phyloP scores from a whole-genome alignment of 2,329 filamentous ascomycete genomes.

The Daldinia eschscholtzii region DNA sequence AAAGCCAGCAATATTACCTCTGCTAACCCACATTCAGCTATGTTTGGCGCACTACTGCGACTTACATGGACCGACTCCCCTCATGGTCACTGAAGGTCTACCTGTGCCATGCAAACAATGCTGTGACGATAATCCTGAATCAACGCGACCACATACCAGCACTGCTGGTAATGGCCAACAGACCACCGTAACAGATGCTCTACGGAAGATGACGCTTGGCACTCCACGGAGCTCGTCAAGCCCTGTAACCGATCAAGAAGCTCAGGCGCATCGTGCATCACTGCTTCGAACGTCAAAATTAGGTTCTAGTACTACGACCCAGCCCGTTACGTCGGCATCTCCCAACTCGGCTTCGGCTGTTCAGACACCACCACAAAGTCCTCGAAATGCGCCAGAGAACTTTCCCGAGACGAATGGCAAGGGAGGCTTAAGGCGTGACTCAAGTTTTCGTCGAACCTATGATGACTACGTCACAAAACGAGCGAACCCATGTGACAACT shows the following conservation, averaged over 20 bases:
- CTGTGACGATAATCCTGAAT: constrained; percentile 60
- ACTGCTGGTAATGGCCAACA: constrained; percentile 54
- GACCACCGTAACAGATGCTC: constrained; percentile 60
- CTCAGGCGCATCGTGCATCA: constrained; percentile 58
- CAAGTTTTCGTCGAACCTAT: constrained; percentile 72
- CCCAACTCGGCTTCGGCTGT: constrained; percentile 57
- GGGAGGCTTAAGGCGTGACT: constrained; percentile 61
- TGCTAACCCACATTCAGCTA: constrained; percentile 67
- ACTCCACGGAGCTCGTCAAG: constrained; percentile 59
- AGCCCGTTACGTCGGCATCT: constrained; percentile 41
- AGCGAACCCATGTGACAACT: constrained; percentile 75
- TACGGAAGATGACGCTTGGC: constrained; percentile 62
- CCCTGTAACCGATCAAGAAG: constrained; percentile 61
- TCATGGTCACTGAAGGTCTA: constrained; percentile 77
- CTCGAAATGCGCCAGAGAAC: constrained; percentile 57
- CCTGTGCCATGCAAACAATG: constrained; percentile 72
- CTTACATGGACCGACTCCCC: constrained; percentile 74
- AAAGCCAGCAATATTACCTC: constrained; percentile 44
- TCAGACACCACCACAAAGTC: constrained; percentile 71
- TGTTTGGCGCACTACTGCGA: constrained; percentile 80
- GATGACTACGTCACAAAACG: constrained; percentile 74
- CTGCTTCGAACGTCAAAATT: constrained; percentile 57
- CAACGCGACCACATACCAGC: constrained; percentile 58
- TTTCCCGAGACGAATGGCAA: constrained; percentile 44
- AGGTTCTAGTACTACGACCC: constrained; percentile 29